Evolutionary conservation across 805 yeast genomes (phyloP).

Genomic region (Blastobotrys mokoenaii): DNA sequence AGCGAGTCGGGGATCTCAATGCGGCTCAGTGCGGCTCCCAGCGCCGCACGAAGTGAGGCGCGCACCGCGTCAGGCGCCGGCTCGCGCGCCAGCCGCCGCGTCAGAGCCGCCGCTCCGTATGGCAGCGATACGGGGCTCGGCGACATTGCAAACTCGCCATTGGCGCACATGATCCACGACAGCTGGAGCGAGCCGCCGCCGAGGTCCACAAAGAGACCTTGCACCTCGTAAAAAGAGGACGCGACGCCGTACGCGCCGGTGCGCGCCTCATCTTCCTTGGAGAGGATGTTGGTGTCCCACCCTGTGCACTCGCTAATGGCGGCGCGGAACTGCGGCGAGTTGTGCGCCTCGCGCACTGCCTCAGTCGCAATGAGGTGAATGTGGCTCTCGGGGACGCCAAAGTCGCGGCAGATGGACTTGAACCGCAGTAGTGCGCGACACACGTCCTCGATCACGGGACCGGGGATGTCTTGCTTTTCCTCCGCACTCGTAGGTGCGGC

Average conservation of each 20-base stretch:
- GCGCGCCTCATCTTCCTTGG: conserved; percentile 57
- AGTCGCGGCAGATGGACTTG: conserved; percentile 61
- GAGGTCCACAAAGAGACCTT: conserved; percentile 63
- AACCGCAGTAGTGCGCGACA: conserved; percentile 59
- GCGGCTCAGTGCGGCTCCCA: conserved; percentile 40
- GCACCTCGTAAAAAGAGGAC: conserved; percentile 56
- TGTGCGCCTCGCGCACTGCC: conserved; percentile 63
- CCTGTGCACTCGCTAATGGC: conserved; percentile 51
- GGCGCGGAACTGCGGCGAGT: conserved; percentile 49
- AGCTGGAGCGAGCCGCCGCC: conserved; percentile 67
- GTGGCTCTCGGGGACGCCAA: conserved; percentile 51
- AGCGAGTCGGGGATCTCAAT: conserved; percentile 47
- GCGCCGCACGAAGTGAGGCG: conserved; percentile 46
- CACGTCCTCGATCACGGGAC: conserved; percentile 48
- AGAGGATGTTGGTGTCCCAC: conserved; percentile 55
- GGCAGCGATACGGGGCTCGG: conserved; percentile 56
- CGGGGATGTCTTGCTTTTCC: conserved; percentile 21
- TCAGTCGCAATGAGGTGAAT: conserved; percentile 68
- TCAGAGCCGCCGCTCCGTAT: conserved; percentile 64
- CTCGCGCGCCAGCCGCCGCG: conserved; percentile 46
- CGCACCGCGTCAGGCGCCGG: conserved; percentile 40
- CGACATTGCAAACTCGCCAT: conserved; percentile 49
- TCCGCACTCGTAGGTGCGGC: conserved; percentile 1
- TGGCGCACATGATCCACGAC: conserved; percentile 55
- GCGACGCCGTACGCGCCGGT: conserved; percentile 70